A percentile compares a stretch with the other conserved stretches of the same genome.
These are phyloP conservation scores for Lunasporangiospora selenospora DNA, from an alignment of 192 early-diverging fungal genomes.

Conservation along the genomic window DNA sequence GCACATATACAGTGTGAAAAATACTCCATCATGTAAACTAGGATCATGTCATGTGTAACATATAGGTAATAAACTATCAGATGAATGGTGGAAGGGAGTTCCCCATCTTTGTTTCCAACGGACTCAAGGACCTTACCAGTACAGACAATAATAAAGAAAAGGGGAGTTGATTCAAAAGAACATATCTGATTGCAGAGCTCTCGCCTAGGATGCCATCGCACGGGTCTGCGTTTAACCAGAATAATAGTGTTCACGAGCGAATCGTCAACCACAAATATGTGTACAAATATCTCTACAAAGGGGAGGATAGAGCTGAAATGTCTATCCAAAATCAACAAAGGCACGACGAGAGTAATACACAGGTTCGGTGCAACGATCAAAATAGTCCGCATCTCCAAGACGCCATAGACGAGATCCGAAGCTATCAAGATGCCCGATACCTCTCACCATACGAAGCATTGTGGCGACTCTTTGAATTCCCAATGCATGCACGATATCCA, in stretches of 20 bases:
- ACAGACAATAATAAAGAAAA: no score
- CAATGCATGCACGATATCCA: background rate
- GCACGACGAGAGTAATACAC: no score
- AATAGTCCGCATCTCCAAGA: background rate
- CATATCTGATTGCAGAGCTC: slow-evolving; percentile 29
- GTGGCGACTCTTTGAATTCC: slow-evolving; percentile 24
- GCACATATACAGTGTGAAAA: no score
- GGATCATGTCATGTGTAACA: no score
- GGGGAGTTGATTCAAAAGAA: background rate
- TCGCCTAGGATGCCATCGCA: slow-evolving; percentile 14
- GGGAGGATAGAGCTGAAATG: slow-evolving; percentile 9
- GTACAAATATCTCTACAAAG: slow-evolving; percentile 26
- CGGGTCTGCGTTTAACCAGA: slow-evolving; percentile 14
- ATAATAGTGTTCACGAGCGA: slow-evolving; percentile 31
- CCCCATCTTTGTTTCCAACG: background rate
- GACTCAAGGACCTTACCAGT: no score
- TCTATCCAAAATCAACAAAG: background rate
- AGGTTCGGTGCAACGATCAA: background rate
- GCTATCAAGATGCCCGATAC: slow-evolving; percentile 12
- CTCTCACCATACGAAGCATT: slow-evolving; percentile 23
- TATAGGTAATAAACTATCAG: no score
- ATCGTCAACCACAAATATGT: slow-evolving; percentile 16
- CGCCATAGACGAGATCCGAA: slow-evolving; percentile 5
- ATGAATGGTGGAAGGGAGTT: no score
- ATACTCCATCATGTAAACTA: no score